Conservation (phyloP, 192 early-diverging fungal genomes). For the Physocladia obscura region DNA sequence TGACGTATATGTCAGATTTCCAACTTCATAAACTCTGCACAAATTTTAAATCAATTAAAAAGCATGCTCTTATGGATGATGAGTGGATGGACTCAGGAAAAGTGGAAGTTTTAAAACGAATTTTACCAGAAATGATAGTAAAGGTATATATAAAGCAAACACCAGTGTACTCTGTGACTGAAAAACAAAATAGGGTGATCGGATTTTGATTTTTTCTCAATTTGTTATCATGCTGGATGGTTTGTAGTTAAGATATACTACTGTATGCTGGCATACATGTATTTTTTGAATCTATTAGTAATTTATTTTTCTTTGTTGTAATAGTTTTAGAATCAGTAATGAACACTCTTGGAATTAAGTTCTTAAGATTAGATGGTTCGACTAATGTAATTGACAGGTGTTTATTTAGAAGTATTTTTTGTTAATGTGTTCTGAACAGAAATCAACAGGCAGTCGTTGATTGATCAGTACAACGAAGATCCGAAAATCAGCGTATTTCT, state of each 20-base stretch:
- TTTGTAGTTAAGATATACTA: neutral
- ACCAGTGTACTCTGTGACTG: neutral
- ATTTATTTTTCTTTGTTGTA: neutral
- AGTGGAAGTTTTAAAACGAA: constrained; percentile 55
- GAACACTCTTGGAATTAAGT: constrained; percentile 35
- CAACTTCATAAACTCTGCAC: constrained; percentile 72
- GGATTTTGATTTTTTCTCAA: constrained; percentile 51
- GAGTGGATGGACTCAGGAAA: constrained; percentile 77
- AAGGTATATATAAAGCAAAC: constrained; percentile 10
- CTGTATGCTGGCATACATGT: neutral
- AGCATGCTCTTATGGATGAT: constrained; percentile 52
- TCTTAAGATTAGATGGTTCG: constrained; percentile 38
- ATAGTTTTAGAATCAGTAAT: constrained; percentile 48
- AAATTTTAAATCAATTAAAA: constrained; percentile 46
- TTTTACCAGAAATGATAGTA: constrained; percentile 54
- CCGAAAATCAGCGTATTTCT: constrained; percentile 71
- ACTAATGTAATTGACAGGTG: constrained; percentile 37
- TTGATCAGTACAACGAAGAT: constrained; percentile 75
- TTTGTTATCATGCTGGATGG: constrained; percentile 59
- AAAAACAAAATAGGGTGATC: constrained; percentile 38
- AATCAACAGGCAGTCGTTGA: constrained; percentile 51
- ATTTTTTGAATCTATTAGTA: neutral
- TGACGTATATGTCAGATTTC: constrained; percentile 85
- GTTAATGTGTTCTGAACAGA: neutral
- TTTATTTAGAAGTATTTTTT: neutral